Percentiles rank a stretch among this genome's conserved stretches.
These are phyloP conservation scores for Dalbergia cultrata DNA, from an alignment of 306 rosid genomes.

Conservation along the genomic window DNA sequence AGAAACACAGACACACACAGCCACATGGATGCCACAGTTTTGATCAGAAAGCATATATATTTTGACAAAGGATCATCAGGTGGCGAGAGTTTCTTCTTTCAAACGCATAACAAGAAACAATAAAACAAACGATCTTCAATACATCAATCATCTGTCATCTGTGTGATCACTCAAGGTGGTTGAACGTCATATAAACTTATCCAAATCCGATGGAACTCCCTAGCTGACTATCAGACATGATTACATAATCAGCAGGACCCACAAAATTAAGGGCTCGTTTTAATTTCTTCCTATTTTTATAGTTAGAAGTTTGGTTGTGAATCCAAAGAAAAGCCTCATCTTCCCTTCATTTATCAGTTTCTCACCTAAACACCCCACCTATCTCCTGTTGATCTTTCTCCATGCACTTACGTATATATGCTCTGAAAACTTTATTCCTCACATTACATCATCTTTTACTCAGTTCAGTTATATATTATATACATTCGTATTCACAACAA, in stretches of 20 bases:
- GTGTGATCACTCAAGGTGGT: neutral
- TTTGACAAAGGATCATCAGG: too few species aligned
- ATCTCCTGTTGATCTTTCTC: neutral
- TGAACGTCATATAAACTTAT: neutral
- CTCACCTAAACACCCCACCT: conserved; percentile 10
- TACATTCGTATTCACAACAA: neutral
- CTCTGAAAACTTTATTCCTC: neutral
- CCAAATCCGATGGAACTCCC: neutral
- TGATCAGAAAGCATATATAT: too few species aligned
- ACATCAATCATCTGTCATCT: neutral
- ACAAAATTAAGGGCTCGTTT: neutral
- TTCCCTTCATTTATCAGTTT: neutral
- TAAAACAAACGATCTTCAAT: neutral
- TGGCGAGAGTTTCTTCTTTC: too few species aligned
- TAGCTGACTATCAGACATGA: neutral
- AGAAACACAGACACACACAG: too few species aligned
- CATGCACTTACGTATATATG: neutral
- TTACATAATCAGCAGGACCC: neutral
- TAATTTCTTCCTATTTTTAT: neutral
- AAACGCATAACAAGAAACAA: neutral
- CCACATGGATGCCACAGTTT: too few species aligned
- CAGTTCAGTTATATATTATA: neutral
- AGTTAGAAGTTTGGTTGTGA: neutral
- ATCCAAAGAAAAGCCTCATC: conserved; percentile 33
- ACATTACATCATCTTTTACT: neutral